These are phyloP conservation scores for Albophoma yamanashiensis DNA, from an alignment of 2,329 filamentous ascomycete species.

Conservation along the genomic window DNA sequence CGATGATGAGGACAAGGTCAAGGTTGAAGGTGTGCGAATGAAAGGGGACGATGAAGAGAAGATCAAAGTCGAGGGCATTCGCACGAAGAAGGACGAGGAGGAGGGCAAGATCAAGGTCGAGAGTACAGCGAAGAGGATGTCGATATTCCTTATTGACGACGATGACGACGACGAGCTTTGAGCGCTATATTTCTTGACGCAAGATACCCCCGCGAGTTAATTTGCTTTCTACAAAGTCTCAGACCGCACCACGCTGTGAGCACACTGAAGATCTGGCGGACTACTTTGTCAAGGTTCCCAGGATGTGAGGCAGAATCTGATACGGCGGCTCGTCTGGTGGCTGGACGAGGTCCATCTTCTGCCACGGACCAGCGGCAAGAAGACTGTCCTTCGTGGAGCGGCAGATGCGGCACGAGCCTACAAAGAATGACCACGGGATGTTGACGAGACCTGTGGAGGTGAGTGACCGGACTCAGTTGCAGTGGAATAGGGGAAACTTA, in stretches of 20 bases:
- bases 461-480: neutral
- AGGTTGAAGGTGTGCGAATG: neutral
- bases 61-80: constrained; percentile 8
- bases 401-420: constrained; percentile 42
- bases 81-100: neutral
- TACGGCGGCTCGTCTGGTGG: constrained; percentile 30
- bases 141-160: constrained; percentile 26
- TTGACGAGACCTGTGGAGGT: constrained; percentile 33
- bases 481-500: constrained; percentile 20
- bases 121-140: constrained; percentile 14
- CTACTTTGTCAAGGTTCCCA: constrained; percentile 42
- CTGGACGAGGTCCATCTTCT: constrained; percentile 33
- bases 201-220: constrained; percentile 12
- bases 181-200: constrained; percentile 7
- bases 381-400: constrained; percentile 36
- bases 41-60: neutral
- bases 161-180: constrained; percentile 28
- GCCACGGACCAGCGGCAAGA: constrained; percentile 39
- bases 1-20: neutral
- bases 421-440: constrained; percentile 38
- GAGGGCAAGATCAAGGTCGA: constrained; percentile 7
- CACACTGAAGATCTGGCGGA: neutral
- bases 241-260: neutral
- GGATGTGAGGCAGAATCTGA: constrained; percentile 34
- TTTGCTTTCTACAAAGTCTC: neutral